Conservation (phyloP, 345 rosid species). For the Toxicodendron radicans region DNA sequence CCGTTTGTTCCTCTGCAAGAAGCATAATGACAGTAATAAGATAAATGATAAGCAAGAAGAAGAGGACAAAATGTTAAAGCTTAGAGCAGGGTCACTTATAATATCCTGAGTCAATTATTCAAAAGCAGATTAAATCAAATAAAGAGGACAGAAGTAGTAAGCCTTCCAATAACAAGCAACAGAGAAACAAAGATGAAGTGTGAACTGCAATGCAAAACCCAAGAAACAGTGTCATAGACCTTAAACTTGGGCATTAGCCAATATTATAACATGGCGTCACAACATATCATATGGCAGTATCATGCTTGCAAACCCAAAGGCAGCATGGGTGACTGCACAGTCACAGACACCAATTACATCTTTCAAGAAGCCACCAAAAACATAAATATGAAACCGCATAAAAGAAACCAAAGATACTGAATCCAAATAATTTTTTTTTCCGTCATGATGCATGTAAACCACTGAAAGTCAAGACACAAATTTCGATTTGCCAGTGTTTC, state of each 20-base stretch:
- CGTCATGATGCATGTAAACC: not conserved
- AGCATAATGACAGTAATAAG: not conserved
- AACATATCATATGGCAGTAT: not conserved
- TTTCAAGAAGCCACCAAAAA: not conserved
- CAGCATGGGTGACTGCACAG: not conserved
- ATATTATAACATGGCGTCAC: not conserved
- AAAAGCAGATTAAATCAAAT: not conserved
- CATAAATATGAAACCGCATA: not conserved
- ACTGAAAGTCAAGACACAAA: not conserved
- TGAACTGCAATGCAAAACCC: not conserved
- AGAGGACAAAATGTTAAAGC: not conserved
- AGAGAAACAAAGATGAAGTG: not conserved
- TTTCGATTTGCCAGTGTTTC: not conserved
- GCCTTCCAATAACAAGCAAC: not conserved
- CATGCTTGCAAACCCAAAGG: not conserved
- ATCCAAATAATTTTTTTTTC: not conserved
- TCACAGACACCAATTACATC: not conserved
- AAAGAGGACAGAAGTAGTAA: not conserved
- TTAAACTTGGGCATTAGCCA: not conserved
- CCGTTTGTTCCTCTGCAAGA: conserved; percentile 79
- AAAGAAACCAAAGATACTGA: not conserved
- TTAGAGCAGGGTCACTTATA: not conserved
- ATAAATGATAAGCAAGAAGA: not conserved
- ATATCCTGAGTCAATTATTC: not conserved
- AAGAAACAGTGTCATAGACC: not conserved